Conservation (phyloP, 495 filamentous ascomycete species). For the Neurospora sp. region DNA sequence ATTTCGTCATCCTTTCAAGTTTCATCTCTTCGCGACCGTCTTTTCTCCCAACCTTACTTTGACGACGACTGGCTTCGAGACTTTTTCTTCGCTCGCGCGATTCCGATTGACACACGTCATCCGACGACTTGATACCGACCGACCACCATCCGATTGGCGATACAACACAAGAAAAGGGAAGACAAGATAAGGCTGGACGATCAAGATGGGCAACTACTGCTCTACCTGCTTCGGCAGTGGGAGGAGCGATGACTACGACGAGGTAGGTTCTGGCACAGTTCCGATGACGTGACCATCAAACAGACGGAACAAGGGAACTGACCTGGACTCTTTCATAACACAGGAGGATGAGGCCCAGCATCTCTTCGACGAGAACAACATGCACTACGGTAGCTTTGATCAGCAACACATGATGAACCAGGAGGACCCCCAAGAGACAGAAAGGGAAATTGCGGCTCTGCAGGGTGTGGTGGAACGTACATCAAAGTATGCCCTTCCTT, state of each 20-base stretch:
- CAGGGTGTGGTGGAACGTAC: constrained; percentile 45
- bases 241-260: constrained; percentile 31
- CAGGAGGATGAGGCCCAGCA: constrained; percentile 40
- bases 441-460: constrained; percentile 48
- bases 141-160: neutral
- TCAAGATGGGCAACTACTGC: constrained; percentile 34
- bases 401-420: constrained; percentile 38
- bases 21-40: constrained; percentile 1
- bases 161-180: neutral
- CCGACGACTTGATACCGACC: neutral
- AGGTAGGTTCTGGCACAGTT: constrained; percentile 18
- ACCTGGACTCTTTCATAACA: constrained; percentile 16
- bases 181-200: neutral
- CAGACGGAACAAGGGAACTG: neutral
- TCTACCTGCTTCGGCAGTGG: constrained; percentile 34
- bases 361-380: constrained; percentile 43
- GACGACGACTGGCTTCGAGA: neutral
- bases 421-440: constrained; percentile 45
- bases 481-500: constrained; percentile 36
- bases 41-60: neutral
- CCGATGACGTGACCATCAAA: neutral
- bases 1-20: neutral
- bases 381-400: constrained; percentile 46
- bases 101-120: neutral
- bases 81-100: neutral